Evolutionary conservation across 192 early-diverging fungal species (phyloP).

Genomic region (Jimgerdemannia flammicorona): DNA sequence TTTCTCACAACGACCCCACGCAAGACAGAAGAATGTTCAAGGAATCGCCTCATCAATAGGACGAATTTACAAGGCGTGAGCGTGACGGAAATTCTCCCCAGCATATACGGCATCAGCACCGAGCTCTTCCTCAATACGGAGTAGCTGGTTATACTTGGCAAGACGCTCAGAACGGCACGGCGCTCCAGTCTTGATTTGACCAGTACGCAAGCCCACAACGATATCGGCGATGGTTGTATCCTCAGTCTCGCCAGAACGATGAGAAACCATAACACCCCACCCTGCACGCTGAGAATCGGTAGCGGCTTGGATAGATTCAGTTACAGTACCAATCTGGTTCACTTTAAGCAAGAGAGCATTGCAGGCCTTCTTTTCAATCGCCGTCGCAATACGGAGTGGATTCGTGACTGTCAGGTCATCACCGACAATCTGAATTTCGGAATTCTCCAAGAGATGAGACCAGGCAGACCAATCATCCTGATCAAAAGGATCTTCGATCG

Average conservation of each 20-base stretch:
- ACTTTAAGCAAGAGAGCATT: slow-evolving; percentile 96
- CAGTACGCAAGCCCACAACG: slow-evolving; percentile 91
- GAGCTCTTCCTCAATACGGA: slow-evolving; percentile 97
- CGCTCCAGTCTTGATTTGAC: slow-evolving; percentile 99
- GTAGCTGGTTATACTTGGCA: slow-evolving; percentile 99
- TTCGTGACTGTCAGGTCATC: slow-evolving; percentile 99
- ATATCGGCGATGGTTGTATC: slow-evolving; percentile 94
- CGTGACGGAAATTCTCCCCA: slow-evolving; percentile 86
- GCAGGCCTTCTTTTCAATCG: slow-evolving; percentile 92
- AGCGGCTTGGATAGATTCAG: slow-evolving; percentile 89
- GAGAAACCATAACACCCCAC: slow-evolving; percentile 99
- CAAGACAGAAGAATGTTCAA: too few species aligned
- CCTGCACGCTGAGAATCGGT: slow-evolving; percentile 75
- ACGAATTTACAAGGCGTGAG: slow-evolving; percentile 50
- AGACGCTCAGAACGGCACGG: slow-evolving; percentile 96
- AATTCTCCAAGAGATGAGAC: slow-evolving; percentile 63
- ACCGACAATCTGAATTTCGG: slow-evolving; percentile 68
- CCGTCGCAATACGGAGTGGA: slow-evolving; percentile 85
- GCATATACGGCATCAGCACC: slow-evolving; percentile 91
- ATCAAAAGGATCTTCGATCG: slow-evolving; percentile 99
- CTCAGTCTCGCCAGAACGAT: slow-evolving; percentile 98
- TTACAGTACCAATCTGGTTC: slow-evolving; percentile 98
- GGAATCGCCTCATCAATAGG: too few species aligned
- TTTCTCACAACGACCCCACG: too few species aligned
- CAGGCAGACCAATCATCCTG: slow-evolving; percentile 98